Evolutionary conservation across 257 asterid genomes (phyloP).

Genomic region (Nyctanthes arbortristis): DNA sequence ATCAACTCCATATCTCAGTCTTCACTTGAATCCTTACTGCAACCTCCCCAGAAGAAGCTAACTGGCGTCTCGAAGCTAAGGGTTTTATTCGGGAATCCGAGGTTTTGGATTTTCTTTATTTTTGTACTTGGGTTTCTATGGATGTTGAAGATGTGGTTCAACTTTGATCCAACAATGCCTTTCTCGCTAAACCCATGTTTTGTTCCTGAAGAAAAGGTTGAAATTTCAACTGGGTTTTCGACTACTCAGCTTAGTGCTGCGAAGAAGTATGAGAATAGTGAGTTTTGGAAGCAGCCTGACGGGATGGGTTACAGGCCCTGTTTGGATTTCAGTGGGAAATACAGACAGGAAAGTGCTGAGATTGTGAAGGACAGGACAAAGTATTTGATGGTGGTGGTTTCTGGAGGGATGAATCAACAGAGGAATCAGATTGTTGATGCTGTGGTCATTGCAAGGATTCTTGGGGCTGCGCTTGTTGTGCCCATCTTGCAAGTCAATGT

Average conservation of each 20-base stretch:
- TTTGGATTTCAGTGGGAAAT: slow-evolving; percentile 61
- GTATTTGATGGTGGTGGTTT: slow-evolving; percentile 81
- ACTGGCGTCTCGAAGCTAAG: slow-evolving; percentile 33
- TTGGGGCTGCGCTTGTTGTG: slow-evolving; percentile 92
- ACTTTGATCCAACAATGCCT: slow-evolving; percentile 54
- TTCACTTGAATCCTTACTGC: slow-evolving; percentile 69
- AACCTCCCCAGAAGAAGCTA: slow-evolving; percentile 70
- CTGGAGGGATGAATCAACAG: slow-evolving; percentile 97
- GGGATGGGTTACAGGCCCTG: slow-evolving; percentile 90
- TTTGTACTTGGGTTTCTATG: slow-evolving; percentile 51
- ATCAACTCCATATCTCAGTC: slow-evolving; percentile 70
- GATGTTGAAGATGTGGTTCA: slow-evolving; percentile 53
- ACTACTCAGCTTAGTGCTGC: slow-evolving; percentile 19
- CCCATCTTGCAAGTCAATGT: slow-evolving; percentile 94
- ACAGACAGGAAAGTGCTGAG: slow-evolving; percentile 41
- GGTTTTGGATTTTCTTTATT: slow-evolving; percentile 51
- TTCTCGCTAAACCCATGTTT: slow-evolving; percentile 58
- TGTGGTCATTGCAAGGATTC: slow-evolving; percentile 87
- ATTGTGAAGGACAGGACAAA: slow-evolving; percentile 61
- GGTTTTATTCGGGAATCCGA: slow-evolving; percentile 48
- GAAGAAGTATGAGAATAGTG: slow-evolving; percentile 15
- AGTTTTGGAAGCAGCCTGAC: slow-evolving; percentile 90
- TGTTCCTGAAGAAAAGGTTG: slow-evolving; percentile 32
- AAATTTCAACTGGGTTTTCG: slow-evolving; percentile 29
- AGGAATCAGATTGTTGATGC: slow-evolving; percentile 98